A percentile compares a stretch with the other conserved stretches of the same genome.
Conservation (phyloP, 2,329 filamentous ascomycete genomes). For the Colletotrichum tropicicola region DNA sequence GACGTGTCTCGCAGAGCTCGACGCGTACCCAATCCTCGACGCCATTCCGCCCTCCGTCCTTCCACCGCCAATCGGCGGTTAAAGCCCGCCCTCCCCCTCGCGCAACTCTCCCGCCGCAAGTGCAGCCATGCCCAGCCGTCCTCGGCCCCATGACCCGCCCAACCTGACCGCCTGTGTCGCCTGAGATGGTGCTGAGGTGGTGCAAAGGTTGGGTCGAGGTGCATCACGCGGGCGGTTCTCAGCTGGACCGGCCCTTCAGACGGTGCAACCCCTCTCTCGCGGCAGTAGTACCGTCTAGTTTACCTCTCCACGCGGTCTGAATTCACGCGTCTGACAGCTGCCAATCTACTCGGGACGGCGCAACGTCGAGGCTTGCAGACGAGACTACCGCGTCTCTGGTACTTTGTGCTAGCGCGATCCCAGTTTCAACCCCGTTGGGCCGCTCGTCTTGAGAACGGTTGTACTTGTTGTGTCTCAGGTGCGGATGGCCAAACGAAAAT, state of each 20-base stretch:
- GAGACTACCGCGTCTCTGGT: background rate
- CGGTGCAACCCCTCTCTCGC: background rate
- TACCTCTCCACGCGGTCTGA: background rate
- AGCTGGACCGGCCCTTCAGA: background rate
- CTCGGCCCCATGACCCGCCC: slow-evolving; percentile 10
- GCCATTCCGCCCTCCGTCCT: background rate
- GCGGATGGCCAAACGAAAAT: background rate
- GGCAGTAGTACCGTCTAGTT: too few relatives aligned
- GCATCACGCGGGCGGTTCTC: slow-evolving; percentile 13
- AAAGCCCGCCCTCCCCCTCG: background rate
- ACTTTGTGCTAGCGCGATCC: background rate
- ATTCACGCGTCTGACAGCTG: slow-evolving; percentile 11
- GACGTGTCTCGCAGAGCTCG: slow-evolving; percentile 1
- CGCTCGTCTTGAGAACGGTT: background rate
- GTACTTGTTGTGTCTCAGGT: background rate
- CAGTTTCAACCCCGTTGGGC: background rate
- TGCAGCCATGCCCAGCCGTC: slow-evolving; percentile 6
- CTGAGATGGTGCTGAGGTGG: background rate
- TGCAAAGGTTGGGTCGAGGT: background rate
- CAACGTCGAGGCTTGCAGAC: slow-evolving; percentile 4
- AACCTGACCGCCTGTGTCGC: background rate
- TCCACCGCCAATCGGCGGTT: slow-evolving; percentile 6
- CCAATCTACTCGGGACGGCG: slow-evolving; percentile 8
- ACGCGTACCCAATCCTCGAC: background rate
- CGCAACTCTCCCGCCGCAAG: slow-evolving; percentile 4